Conservation (phyloP, 176 grass and related monocot species). For the Tillandsia fasciculata region DNA sequence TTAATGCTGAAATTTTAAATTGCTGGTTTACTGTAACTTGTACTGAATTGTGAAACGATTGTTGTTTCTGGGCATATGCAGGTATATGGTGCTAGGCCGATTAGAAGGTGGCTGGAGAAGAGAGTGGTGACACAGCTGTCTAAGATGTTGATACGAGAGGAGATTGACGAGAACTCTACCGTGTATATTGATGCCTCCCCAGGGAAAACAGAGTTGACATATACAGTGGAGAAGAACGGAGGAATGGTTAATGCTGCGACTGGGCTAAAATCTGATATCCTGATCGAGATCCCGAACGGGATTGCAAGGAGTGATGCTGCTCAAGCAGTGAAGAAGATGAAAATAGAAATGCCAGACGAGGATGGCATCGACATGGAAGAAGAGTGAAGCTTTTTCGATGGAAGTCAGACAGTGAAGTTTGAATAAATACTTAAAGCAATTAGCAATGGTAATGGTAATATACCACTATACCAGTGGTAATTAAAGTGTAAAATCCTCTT, state of each 20-base stretch:
- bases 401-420: no score
- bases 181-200: slow-evolving; percentile 51
- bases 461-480: no score
- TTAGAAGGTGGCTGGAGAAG: slow-evolving; percentile 91
- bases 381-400: slow-evolving; percentile 1
- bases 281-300: slow-evolving; percentile 60
- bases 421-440: no score
- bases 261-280: slow-evolving; percentile 57
- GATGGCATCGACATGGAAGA: slow-evolving; percentile 46
- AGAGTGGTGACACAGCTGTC: slow-evolving; percentile 66
- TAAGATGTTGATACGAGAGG: slow-evolving; percentile 81
- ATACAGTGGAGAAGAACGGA: slow-evolving; percentile 49
- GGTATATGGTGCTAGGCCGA: slow-evolving; percentile 68
- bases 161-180: slow-evolving; percentile 76
- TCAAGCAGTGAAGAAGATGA: slow-evolving; percentile 56
- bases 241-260: slow-evolving; percentile 60
- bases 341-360: slow-evolving; percentile 22
- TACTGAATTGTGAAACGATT: neutral
- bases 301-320: slow-evolving; percentile 14
- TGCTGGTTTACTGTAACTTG: neutral
- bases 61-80: neutral
- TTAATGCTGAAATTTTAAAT: neutral
- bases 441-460: no score
- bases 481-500: no score
- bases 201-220: slow-evolving; percentile 45